Evolutionary conservation across 805 yeast species (phyloP).

Genomic region (Candida awuae): DNA sequence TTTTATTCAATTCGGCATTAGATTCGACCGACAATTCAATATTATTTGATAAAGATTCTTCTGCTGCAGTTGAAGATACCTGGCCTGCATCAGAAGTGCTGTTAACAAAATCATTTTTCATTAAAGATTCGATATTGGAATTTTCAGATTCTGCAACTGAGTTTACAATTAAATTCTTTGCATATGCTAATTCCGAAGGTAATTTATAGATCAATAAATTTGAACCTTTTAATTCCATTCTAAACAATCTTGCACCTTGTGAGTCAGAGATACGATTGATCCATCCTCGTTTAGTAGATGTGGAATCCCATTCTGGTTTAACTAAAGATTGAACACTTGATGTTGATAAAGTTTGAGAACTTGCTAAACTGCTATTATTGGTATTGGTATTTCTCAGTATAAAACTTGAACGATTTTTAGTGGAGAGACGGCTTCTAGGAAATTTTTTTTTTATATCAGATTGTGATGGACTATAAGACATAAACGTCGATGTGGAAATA

Average conservation of each 20-base stretch:
- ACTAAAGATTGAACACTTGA: conserved; percentile 16
- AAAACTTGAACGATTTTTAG: not conserved
- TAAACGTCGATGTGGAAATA: not conserved
- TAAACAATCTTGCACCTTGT: conserved; percentile 35
- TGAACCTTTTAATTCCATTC: conserved; percentile 68
- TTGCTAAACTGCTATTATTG: not conserved
- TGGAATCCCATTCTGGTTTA: conserved; percentile 28
- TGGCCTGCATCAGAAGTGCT: conserved; percentile 2
- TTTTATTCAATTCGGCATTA: too few relatives aligned
- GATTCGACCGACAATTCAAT: not conserved
- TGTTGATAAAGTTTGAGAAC: not conserved
- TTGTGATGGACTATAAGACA: not conserved
- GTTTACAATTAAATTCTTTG: conserved; percentile 6
- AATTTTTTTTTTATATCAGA: not conserved
- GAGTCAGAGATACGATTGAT: conserved; percentile 38
- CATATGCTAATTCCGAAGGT: conserved; percentile 33
- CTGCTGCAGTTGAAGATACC: not conserved
- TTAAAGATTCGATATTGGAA: not conserved
- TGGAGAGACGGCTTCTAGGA: not conserved
- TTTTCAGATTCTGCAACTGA: not conserved
- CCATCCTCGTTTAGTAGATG: conserved; percentile 49
- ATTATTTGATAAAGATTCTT: not conserved
- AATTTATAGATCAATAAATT: conserved; percentile 53
- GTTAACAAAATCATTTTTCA: conserved; percentile 6
- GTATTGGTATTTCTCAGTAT: not conserved